A percentile compares a stretch with the other conserved stretches of the same genome.
Evolutionary conservation across 2,329 filamentous ascomycete genomes (phyloP).

Genomic region (Colletotrichum gigasporum): DNA sequence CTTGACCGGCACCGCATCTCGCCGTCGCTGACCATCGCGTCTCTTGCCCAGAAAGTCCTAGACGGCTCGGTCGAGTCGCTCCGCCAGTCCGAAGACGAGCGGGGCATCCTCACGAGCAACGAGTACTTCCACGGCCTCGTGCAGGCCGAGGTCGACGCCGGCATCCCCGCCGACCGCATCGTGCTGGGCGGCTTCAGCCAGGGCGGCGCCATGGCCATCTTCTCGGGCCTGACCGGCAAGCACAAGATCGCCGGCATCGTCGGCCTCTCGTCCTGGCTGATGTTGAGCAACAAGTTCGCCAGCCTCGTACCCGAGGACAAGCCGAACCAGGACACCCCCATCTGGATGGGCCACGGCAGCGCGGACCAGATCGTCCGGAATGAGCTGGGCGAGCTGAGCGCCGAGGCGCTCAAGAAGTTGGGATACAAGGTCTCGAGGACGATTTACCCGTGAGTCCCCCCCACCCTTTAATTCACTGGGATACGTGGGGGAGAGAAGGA

Average conservation of each 20-base stretch:
- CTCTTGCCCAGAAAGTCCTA: slow-evolving; percentile 36
- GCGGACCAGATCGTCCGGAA: slow-evolving; percentile 77
- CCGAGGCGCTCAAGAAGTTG: slow-evolving; percentile 71
- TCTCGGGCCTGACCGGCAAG: slow-evolving; percentile 78
- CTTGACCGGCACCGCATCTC: slow-evolving; percentile 12
- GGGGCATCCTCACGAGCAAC: slow-evolving; percentile 77
- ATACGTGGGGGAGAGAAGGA: too few relatives aligned
- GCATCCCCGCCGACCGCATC: slow-evolving; percentile 84
- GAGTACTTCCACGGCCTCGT: slow-evolving; percentile 84
- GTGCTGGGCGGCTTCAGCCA: slow-evolving; percentile 88
- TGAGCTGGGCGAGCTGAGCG: slow-evolving; percentile 74
- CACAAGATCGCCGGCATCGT: slow-evolving; percentile 88
- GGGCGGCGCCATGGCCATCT: slow-evolving; percentile 86
- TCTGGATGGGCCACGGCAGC: slow-evolving; percentile 92
- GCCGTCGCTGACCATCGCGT: background rate
- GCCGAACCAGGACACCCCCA: slow-evolving; percentile 78
- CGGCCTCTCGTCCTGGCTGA: slow-evolving; percentile 83
- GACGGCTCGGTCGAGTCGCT: slow-evolving; percentile 44
- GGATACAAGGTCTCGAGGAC: slow-evolving; percentile 81
- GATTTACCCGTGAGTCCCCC: slow-evolving; percentile 68
- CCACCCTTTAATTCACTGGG: too few relatives aligned
- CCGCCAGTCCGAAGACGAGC: slow-evolving; percentile 67
- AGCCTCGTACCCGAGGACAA: slow-evolving; percentile 46
- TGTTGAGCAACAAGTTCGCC: slow-evolving; percentile 64
- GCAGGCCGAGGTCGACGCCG: slow-evolving; percentile 80